A percentile compares a stretch with the other conserved stretches of the same genome.
These are phyloP conservation scores for Schizothecium vesticola DNA, from an alignment of 495 filamentous ascomycete genomes.

Conservation along the genomic window DNA sequence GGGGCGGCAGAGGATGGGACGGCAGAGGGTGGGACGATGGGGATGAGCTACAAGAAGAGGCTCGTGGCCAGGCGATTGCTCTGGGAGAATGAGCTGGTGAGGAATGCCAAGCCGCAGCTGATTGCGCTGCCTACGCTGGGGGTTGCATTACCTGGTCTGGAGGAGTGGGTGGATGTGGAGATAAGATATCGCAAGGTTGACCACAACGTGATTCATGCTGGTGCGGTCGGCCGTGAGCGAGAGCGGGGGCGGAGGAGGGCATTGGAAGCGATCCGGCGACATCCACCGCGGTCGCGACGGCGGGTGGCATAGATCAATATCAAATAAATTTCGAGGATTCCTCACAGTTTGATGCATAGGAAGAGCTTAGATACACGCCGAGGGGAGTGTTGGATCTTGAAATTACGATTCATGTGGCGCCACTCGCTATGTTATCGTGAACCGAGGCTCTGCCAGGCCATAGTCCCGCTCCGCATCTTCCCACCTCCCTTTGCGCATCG, in stretches of 20 bases:
- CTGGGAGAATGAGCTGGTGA: conserved; percentile 2
- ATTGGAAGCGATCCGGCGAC: not conserved
- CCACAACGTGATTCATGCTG: conserved; percentile 16
- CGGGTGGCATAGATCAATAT: not conserved
- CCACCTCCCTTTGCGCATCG: conserved; percentile 65
- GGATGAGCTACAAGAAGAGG: not conserved
- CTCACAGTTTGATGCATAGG: not conserved
- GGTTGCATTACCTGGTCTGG: conserved; percentile 27
- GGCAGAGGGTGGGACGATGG: not conserved
- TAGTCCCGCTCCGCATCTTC: conserved; percentile 51
- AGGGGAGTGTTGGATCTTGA: not conserved
- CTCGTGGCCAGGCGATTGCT: not conserved
- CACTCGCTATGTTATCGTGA: not conserved
- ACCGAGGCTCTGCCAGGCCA: conserved; percentile 12
- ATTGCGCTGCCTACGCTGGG: conserved; percentile 49
- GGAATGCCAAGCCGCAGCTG: conserved; percentile 22
- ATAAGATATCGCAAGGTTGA: conserved; percentile 46
- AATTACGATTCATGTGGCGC: not conserved
- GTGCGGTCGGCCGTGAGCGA: conserved; percentile 1
- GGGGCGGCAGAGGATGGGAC: not conserved
- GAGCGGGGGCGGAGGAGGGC: not conserved
- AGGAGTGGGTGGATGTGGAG: conserved; percentile 40
- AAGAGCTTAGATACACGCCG: not conserved
- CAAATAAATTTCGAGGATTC: not conserved
- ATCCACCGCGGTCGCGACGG: not conserved